Base-by-base conservation (phyloP, 257 asterid genomes). In the Solanum appendiculatum region DNA sequence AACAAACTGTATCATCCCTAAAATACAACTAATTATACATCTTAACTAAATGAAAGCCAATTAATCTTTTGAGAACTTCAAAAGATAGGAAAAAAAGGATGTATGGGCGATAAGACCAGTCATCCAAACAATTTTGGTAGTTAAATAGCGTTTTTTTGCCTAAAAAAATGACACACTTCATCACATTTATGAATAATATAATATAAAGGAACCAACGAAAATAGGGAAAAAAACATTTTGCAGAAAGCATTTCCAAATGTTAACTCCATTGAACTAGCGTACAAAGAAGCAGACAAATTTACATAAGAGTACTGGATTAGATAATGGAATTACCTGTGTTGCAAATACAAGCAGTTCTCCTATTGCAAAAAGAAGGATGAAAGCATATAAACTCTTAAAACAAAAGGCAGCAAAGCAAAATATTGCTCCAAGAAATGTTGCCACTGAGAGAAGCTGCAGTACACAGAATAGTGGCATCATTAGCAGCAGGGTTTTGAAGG, bases 341-440 rank as follows among this genome's bases (percentile, higher is more conserved):
- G 99, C 97, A 91, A 96, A 96, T 34, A 94, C 94, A 29, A 96
- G 93, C 88, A 95, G 91, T 90, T 96, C 98, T 84, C 99, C 99
- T 16, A 96, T 88, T 60, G 97, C 92, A 72, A 96, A 96, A 81
- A 95, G 90, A 86, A 91, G 93, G 88, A 94, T 86, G 89, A 92
- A 96, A 46, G 58, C 93, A 84, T 91, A 94, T 33, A 95, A 88
- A 93, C 90, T 93, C 91, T 93, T 92, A 34, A 94, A 93, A 91
- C 98, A 95, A 89, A 96, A 96, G 88, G 99, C 92, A 85, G 92
- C 90, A 87, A 96, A 96, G 93, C 99, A 96, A 90, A 93, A 95
- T 86, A 69, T 89, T 70, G 93, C 98, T 83, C 98, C 99, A 23
- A 82, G 14, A 5, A 94, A 90, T 72, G 99, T 93, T 10, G 98